phyloP scores from a whole-genome alignment of 192 early-diverging fungal species.

The Podila horticola region DNA sequence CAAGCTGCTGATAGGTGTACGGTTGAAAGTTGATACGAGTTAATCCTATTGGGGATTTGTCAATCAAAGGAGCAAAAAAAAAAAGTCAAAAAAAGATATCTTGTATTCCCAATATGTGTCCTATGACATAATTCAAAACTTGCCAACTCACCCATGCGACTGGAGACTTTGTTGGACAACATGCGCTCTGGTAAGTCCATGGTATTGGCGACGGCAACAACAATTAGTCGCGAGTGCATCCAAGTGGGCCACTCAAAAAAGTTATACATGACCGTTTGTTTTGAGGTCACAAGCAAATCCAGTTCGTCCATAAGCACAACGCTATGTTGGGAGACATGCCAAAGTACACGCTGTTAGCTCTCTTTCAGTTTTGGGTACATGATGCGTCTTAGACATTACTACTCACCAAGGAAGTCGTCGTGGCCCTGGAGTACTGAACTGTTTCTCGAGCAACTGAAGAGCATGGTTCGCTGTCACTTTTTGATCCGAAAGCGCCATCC shows the following conservation, averaged over 20 bases:
- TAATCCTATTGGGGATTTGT: slow-evolving; percentile 61
- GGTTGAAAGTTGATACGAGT: slow-evolving; percentile 94
- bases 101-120: background rate
- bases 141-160: slow-evolving; percentile 76
- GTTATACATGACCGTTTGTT: slow-evolving; percentile 96
- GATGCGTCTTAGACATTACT: background rate
- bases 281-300: slow-evolving; percentile 91
- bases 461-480: slow-evolving; percentile 82
- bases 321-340: slow-evolving; percentile 48
- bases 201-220: slow-evolving; percentile 97
- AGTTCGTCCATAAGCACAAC: slow-evolving; percentile 98
- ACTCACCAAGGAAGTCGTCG: slow-evolving; percentile 56
- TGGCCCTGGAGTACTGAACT: slow-evolving; percentile 69
- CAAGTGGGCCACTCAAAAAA: slow-evolving; percentile 98
- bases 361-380: too few species aligned
- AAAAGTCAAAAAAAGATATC: background rate
- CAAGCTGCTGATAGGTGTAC: slow-evolving; percentile 88
- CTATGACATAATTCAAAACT: background rate
- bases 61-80: background rate
- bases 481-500: slow-evolving; percentile 74
- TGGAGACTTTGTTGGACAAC: slow-evolving; percentile 88
- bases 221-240: slow-evolving; percentile 83
- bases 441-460: slow-evolving; percentile 75
- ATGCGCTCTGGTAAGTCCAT: slow-evolving; percentile 98
- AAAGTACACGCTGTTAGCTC: background rate